These are phyloP conservation scores for Leccinum pachyderme DNA, from an alignment of 1,284 basidiomycete species.

Conservation along the genomic window DNA sequence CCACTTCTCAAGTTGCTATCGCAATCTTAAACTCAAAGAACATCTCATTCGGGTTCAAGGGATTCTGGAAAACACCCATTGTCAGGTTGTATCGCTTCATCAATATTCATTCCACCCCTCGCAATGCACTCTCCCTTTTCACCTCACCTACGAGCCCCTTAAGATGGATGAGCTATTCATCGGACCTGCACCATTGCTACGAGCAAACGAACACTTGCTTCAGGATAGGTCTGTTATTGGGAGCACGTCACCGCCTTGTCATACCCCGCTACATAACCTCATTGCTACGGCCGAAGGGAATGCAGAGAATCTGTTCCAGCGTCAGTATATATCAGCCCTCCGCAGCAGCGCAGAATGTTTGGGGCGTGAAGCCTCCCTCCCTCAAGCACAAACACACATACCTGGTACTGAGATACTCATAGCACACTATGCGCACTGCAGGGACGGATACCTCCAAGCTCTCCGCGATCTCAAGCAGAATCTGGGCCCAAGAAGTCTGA, in stretches of 20 bases:
- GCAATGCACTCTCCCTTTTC: not conserved
- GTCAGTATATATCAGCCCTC: slow-evolving; percentile 17
- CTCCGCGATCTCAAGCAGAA: slow-evolving; percentile 6
- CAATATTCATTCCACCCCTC: not conserved
- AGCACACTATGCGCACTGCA: slow-evolving; percentile 9
- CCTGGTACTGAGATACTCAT: slow-evolving; percentile 8
- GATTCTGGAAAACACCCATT: slow-evolving; percentile 1
- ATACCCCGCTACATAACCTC: slow-evolving; percentile 8
- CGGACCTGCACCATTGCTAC: not conserved
- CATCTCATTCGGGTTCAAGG: slow-evolving; percentile 8
- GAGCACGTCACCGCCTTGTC: not conserved
- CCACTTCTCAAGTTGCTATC: slow-evolving; percentile 14
- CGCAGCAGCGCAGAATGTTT: slow-evolving; percentile 15
- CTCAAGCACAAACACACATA: not conserved
- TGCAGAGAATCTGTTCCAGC: slow-evolving; percentile 15
- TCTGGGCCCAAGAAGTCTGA: slow-evolving; percentile 12
- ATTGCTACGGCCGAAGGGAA: slow-evolving; percentile 5
- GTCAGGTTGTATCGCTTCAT: not conserved
- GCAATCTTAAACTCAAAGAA: slow-evolving; percentile 16
- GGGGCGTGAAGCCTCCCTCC: slow-evolving; percentile 4
- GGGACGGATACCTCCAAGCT: not conserved
- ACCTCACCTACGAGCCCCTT: not conserved
- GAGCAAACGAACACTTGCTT: not conserved
- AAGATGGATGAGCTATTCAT: not conserved
- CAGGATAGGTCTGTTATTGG: not conserved